Evolutionary conservation across 192 early-diverging fungal genomes (phyloP).

Genomic region (Coemansia aciculifera): DNA sequence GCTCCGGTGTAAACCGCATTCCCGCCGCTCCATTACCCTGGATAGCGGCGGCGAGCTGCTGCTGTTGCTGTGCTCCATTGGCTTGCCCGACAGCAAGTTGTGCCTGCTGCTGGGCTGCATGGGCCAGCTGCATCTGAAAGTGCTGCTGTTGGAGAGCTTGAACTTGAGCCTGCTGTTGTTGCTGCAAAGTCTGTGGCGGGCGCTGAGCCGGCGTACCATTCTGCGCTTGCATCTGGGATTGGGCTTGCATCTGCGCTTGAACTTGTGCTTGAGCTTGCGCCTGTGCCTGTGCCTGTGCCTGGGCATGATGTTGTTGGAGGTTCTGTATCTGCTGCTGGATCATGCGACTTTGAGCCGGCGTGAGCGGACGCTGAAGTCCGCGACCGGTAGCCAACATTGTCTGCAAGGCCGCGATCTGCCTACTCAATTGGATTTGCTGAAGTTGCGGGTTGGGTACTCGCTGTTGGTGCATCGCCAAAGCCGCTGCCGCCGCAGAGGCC

Average conservation of each 20-base stretch:
- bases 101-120: conserved; percentile 18
- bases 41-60: conserved; percentile 6
- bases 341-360: conserved; percentile 21
- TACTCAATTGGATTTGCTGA: conserved; percentile 18
- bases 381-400: conserved; percentile 29
- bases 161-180: conserved; percentile 19
- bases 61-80: conserved; percentile 18
- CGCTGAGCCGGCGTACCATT: neutral
- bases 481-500: conserved; percentile 36
- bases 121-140: conserved; percentile 18
- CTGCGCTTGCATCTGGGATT: conserved; percentile 13
- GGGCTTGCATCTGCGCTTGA: conserved; percentile 22
- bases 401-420: conserved; percentile 39
- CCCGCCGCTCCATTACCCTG: conserved; percentile 26
- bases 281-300: conserved; percentile 23
- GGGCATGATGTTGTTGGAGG: conserved; percentile 27
- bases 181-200: conserved; percentile 13
- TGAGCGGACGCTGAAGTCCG: conserved; percentile 34
- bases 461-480: conserved; percentile 45
- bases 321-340: conserved; percentile 46
- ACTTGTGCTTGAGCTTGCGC: conserved; percentile 19
- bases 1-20: conserved; percentile 40
- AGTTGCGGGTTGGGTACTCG: conserved; percentile 21
- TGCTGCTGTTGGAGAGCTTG: conserved; percentile 25
- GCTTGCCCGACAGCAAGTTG: conserved; percentile 17